Conservation (phyloP, 2,329 filamentous ascomycete genomes). For the Colletotrichum cuscutae region DNA sequence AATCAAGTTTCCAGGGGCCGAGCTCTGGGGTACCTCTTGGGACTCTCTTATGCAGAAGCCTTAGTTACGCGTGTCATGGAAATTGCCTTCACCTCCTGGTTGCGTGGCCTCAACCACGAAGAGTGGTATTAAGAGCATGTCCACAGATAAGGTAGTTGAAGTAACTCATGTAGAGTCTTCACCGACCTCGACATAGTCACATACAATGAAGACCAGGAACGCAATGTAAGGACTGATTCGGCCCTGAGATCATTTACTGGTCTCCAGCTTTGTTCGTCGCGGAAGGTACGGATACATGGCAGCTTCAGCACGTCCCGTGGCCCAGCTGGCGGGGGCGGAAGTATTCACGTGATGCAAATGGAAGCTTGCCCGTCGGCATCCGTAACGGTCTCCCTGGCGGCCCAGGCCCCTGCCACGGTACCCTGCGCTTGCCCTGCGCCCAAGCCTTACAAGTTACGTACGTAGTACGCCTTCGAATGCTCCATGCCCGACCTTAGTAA, state of each 20-base stretch:
- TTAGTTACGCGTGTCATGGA: background rate
- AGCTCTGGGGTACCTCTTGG: background rate
- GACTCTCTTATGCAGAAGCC: background rate
- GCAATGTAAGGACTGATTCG: too few relatives aligned
- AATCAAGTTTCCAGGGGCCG: background rate
- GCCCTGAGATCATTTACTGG: background rate
- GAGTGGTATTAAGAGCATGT: background rate
- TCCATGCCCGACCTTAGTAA: background rate
- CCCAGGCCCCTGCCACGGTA: background rate
- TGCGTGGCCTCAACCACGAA: too few relatives aligned
- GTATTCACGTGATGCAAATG: background rate
- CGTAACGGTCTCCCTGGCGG: background rate
- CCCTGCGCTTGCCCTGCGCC: background rate
- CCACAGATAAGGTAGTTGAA: background rate
- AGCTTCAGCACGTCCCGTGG: too few relatives aligned
- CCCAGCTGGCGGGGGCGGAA: background rate
- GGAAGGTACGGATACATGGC: too few relatives aligned
- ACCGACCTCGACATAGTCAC: background rate
- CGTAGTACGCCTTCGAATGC: background rate
- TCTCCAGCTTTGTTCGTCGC: background rate
- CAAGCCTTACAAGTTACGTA: slow-evolving; percentile 4
- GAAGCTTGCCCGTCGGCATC: background rate
- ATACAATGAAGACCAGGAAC: background rate
- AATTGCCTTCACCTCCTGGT: background rate
- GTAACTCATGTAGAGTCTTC: background rate